Conservation (phyloP, 1,284 basidiomycete genomes). For the Cerrena zonata region DNA sequence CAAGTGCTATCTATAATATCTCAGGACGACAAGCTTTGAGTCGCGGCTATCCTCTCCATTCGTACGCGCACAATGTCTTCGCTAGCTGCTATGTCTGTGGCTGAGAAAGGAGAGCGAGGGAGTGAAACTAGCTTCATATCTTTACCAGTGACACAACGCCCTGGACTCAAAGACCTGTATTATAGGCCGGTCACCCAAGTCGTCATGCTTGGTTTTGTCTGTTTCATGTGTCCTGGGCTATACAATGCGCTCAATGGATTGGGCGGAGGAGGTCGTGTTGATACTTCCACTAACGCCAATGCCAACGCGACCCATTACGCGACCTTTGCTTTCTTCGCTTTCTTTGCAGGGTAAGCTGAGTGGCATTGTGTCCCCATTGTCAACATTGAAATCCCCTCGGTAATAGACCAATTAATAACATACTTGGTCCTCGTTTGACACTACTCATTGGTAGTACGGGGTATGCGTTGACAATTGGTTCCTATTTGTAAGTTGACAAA, state of each 20-base stretch:
- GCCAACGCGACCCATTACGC: constrained; percentile 62
- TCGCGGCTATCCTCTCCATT: too few relatives aligned
- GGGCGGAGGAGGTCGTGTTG: constrained; percentile 68
- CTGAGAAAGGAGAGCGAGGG: too few relatives aligned
- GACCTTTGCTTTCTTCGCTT: constrained; percentile 59
- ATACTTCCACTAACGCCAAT: constrained; percentile 55
- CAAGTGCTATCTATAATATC: too few relatives aligned
- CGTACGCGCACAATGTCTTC: too few relatives aligned
- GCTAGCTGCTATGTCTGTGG: too few relatives aligned
- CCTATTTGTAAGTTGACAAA: constrained; percentile 51
- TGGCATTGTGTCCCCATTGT: background rate
- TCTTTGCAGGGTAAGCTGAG: constrained; percentile 57
- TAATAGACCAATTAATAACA: constrained; percentile 68
- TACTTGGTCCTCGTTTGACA: constrained; percentile 67
- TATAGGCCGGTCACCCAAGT: constrained; percentile 39
- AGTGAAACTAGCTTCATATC: too few relatives aligned
- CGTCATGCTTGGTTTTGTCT: constrained; percentile 60
- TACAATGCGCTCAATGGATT: constrained; percentile 52
- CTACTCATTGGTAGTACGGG: constrained; percentile 69
- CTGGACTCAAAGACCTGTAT: constrained; percentile 31
- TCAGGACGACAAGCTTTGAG: too few relatives aligned
- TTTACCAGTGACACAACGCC: too few relatives aligned
- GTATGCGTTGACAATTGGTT: constrained; percentile 69
- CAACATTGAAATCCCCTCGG: background rate
- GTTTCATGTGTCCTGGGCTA: constrained; percentile 59